Evolutionary conservation across 768 basidiomycete genomes (phyloP).

Genomic region (Nidula microcarpa): DNA sequence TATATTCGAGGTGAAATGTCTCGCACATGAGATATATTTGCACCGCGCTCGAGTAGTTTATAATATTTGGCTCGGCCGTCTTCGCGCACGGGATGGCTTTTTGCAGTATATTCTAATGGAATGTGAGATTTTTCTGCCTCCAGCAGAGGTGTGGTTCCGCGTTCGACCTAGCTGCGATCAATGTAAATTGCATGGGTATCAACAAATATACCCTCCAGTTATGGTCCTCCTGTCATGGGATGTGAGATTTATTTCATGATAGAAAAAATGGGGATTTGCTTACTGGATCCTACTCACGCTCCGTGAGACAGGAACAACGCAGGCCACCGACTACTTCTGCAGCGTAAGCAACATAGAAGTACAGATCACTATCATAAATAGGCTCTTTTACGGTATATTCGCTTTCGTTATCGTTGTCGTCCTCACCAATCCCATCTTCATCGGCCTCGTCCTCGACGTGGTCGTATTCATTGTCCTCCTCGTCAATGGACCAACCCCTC

Average conservation of each 20-base stretch:
- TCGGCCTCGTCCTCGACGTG: too few species aligned
- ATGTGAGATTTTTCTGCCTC: conserved; percentile 6
- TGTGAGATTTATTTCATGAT: not conserved
- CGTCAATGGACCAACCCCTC: too few species aligned
- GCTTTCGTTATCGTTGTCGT: too few species aligned
- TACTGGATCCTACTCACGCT: not conserved
- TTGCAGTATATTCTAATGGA: too few species aligned
- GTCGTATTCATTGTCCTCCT: too few species aligned
- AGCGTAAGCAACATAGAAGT: too few species aligned
- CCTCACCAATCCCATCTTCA: too few species aligned
- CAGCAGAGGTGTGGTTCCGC: conserved; percentile 26
- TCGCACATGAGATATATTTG: conserved; percentile 34
- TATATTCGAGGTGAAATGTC: conserved; percentile 26
- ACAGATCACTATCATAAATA: too few species aligned
- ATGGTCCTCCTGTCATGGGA: not conserved
- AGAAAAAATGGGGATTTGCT: not conserved
- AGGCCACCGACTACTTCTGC: too few species aligned
- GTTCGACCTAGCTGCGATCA: conserved; percentile 18
- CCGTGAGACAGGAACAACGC: not conserved
- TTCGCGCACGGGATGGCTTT: too few species aligned
- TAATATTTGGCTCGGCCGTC: conserved; percentile 18
- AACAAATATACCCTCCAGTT: conserved; percentile 2
- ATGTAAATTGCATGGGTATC: conserved; percentile 15
- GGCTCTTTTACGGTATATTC: too few species aligned
- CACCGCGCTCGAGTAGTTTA: conserved; percentile 25